Evolutionary conservation across 495 filamentous ascomycete species (phyloP), one percentile per base, ranked within the genome.

Genomic region (Cenococcum geophilum): DNA sequence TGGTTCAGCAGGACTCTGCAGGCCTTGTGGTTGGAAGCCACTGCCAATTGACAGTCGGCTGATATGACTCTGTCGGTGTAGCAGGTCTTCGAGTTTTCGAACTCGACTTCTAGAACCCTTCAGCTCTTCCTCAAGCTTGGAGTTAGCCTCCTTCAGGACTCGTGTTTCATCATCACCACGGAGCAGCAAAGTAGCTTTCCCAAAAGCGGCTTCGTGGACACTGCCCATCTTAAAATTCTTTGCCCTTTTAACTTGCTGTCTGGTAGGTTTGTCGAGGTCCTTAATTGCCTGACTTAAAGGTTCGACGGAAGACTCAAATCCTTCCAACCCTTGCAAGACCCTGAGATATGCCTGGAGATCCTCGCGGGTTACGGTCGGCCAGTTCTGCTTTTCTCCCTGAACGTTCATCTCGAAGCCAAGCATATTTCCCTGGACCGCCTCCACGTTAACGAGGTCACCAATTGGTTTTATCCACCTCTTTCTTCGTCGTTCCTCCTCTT

Each of bases 191-290:
- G 91, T 92, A 59, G 87, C 91, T 60, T 84, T 83, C 36, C 90
- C 88, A 50, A 89, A 77, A 11, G 79, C 80, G 14, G 86, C 85
- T 67, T 97, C 93, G 66, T 97, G 91, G 12, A 99, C 80, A 67
- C 92, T 97, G 43, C 93, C 95, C 66, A 91, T 89, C 68, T 96
- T 97, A 79, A 99, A 97, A 0, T 89, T 90, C 68, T 91, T 95
- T 42, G 89, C 84, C 53, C 88, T 81, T 71, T 88, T 89, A 49
- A 83, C 80, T 67, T 85, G 82, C 69, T 89, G 88, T 63, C 84
- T 86, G 5, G 87, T 91, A 0, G 92, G 91, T 47, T 78, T 83
- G 62, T 79, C 82, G n/a, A 89, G 76, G 9, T 87, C 85, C 21
- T 75, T 75, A 54, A 86, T 74, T 8, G 84, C 76, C 58, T 84